Conservation (phyloP, 2,329 filamentous ascomycete species). For the Fusarium anthophilum region DNA sequence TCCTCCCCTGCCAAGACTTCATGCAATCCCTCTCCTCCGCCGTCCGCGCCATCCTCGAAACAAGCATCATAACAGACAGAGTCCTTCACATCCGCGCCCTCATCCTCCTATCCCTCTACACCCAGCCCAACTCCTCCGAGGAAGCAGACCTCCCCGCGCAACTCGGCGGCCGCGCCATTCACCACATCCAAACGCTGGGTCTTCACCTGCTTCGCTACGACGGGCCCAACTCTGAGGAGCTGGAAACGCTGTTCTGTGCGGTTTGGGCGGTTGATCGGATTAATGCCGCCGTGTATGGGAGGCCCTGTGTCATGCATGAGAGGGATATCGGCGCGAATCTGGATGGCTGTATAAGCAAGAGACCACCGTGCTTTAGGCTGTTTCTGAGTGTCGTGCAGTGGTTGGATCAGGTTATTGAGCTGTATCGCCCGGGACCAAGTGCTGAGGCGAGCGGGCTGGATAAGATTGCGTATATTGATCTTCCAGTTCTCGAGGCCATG, state of each 20-base stretch:
- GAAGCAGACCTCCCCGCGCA: conserved; percentile 65
- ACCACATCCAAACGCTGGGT: conserved; percentile 65
- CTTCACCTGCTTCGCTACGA: conserved; percentile 60
- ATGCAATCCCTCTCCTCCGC: conserved; percentile 59
- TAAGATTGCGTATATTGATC: conserved; percentile 59
- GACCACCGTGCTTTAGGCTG: conserved; percentile 65
- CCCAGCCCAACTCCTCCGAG: conserved; percentile 62
- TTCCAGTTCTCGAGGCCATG: conserved; percentile 66
- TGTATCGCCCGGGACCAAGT: conserved; percentile 66
- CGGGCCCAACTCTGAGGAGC: conserved; percentile 52
- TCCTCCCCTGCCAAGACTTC: conserved; percentile 59
- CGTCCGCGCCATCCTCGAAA: conserved; percentile 60
- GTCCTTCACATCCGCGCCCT: conserved; percentile 64
- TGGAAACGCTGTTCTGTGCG: conserved; percentile 64
- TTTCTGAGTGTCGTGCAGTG: conserved; percentile 64
- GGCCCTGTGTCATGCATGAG: conserved; percentile 68
- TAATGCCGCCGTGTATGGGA: conserved; percentile 67
- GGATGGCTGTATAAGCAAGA: conserved; percentile 59
- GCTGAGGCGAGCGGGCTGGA: conserved; percentile 52
- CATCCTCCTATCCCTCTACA: conserved; percentile 65
- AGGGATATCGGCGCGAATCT: conserved; percentile 66
- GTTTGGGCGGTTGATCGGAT: conserved; percentile 70
- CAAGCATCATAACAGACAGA: conserved; percentile 63
- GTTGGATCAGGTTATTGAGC: conserved; percentile 66
- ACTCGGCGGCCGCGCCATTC: conserved; percentile 62